Evolutionary conservation across 2,329 filamentous ascomycete genomes (phyloP).

Genomic region (Aspergillus sp.): DNA sequence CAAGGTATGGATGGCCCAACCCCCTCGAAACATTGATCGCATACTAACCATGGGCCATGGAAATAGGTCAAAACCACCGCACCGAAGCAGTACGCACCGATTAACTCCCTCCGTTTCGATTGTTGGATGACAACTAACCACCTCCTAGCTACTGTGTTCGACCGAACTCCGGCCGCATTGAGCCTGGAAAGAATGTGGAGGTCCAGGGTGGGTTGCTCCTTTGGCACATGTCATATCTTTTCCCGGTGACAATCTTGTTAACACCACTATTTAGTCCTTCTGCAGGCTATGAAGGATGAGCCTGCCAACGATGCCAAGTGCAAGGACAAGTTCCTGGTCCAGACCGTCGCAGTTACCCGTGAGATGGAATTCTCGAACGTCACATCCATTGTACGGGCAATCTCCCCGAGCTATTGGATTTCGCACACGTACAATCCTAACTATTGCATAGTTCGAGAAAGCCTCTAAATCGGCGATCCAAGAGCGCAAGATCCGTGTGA

Average conservation of each 20-base stretch:
- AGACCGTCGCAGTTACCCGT: slow-evolving; percentile 78
- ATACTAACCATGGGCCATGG: slow-evolving; percentile 23
- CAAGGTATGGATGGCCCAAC: slow-evolving; percentile 51
- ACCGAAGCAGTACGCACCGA: slow-evolving; percentile 81
- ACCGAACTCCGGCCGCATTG: slow-evolving; percentile 94
- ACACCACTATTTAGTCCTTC: slow-evolving; percentile 64
- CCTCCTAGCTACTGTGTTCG: slow-evolving; percentile 84
- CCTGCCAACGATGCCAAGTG: slow-evolving; percentile 83
- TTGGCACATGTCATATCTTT: background rate
- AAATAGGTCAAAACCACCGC: slow-evolving; percentile 94
- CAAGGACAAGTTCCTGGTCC: slow-evolving; percentile 96
- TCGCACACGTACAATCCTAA: slow-evolving; percentile 8
- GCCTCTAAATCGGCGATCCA: slow-evolving; percentile 74
- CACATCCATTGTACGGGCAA: slow-evolving; percentile 70
- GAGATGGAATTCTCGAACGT: slow-evolving; percentile 84
- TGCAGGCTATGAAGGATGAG: slow-evolving; percentile 97
- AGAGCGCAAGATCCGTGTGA: slow-evolving; percentile 94
- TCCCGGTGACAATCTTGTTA: background rate
- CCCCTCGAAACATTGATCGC: slow-evolving; percentile 13
- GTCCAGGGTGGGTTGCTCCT: slow-evolving; percentile 68
- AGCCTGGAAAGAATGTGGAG: slow-evolving; percentile 84
- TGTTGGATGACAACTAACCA: slow-evolving; percentile 20
- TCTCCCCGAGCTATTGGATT: slow-evolving; percentile 19
- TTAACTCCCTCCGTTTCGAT: slow-evolving; percentile 11
- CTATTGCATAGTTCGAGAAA: slow-evolving; percentile 66